A percentile compares a stretch with the other conserved stretches of the same genome.
phyloP scores from a whole-genome alignment of 164 flowering plant species.

The Nelumbo lutea region DNA sequence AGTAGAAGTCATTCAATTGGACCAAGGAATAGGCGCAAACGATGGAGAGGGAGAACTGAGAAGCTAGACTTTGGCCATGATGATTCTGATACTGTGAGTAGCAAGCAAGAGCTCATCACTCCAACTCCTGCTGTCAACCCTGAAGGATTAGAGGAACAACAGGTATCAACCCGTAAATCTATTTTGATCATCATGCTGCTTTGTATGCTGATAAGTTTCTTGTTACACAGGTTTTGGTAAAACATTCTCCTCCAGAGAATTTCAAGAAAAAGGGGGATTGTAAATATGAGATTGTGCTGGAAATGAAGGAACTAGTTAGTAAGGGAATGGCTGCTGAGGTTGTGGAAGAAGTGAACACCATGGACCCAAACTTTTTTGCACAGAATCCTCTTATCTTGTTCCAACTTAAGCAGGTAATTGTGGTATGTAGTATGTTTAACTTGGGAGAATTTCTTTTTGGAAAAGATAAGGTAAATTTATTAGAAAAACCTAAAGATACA shows the following conservation, averaged over 20 bases:
- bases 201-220: conserved; percentile 1
- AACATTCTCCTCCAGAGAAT: conserved; percentile 16
- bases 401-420: conserved; percentile 81
- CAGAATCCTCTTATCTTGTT: conserved; percentile 71
- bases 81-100: conserved; percentile 21
- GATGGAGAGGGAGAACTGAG: conserved; percentile 92
- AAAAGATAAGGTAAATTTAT: not conserved
- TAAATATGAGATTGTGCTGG: conserved; percentile 68
- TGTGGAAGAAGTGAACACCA: conserved; percentile 71
- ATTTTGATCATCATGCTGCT: not conserved
- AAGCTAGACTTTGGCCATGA: conserved; percentile 24
- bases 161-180: conserved; percentile 21
- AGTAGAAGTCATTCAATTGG: conserved; percentile 45
- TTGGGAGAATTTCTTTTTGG: not conserved
- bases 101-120: conserved; percentile 27
- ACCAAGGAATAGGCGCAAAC: conserved; percentile 69
- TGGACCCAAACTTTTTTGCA: conserved; percentile 69
- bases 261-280: conserved; percentile 27
- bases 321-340: conserved; percentile 90
- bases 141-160: conserved; percentile 22
- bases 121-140: conserved; percentile 4
- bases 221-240: conserved; percentile 35
- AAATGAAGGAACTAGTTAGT: conserved; percentile 69
- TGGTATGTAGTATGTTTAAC: not conserved
- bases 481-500: no score